phyloP scores from a whole-genome alignment of 371 early-diverging fungal species.

The Rhizopus microsporus region DNA sequence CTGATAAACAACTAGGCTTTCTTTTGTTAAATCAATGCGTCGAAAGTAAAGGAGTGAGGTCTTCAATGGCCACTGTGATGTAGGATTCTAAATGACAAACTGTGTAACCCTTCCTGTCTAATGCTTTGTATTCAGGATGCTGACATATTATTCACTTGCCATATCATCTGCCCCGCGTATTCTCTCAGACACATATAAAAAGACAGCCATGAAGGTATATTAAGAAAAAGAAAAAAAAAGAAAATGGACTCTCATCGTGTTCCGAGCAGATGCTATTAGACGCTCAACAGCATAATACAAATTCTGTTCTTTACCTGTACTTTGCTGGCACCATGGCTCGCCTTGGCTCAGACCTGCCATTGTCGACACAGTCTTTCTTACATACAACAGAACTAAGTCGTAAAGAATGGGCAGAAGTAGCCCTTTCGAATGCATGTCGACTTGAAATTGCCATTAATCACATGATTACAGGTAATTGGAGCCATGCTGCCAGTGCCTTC shows the following conservation, averaged over 20 bases:
- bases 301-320: conserved; percentile 58
- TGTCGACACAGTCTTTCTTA: conserved; percentile 55
- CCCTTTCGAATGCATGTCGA: conserved; percentile 51
- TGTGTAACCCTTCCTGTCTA: neutral
- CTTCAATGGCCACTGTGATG: conserved; percentile 62
- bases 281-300: conserved; percentile 54
- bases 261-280: conserved; percentile 47
- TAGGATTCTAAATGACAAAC: conserved; percentile 12
- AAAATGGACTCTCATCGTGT: conserved; percentile 3
- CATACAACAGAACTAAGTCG: conserved; percentile 44
- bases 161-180: conserved; percentile 49
- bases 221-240: neutral
- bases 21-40: conserved; percentile 54
- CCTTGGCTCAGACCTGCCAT: conserved; percentile 43
- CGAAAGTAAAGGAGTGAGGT: conserved; percentile 54
- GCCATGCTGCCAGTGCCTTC: conserved; percentile 49
- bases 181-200: conserved; percentile 32
- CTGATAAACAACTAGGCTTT: conserved; percentile 59
- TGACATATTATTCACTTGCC: conserved; percentile 39
- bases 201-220: conserved; percentile 40
- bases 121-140: conserved; percentile 20
- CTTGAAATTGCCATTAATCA: conserved; percentile 64
- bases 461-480: conserved; percentile 57
- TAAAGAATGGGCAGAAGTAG: conserved; percentile 48
- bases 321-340: conserved; percentile 58